Conservation (phyloP, 352 stramenopile species). For the Pythium periplocum region DNA sequence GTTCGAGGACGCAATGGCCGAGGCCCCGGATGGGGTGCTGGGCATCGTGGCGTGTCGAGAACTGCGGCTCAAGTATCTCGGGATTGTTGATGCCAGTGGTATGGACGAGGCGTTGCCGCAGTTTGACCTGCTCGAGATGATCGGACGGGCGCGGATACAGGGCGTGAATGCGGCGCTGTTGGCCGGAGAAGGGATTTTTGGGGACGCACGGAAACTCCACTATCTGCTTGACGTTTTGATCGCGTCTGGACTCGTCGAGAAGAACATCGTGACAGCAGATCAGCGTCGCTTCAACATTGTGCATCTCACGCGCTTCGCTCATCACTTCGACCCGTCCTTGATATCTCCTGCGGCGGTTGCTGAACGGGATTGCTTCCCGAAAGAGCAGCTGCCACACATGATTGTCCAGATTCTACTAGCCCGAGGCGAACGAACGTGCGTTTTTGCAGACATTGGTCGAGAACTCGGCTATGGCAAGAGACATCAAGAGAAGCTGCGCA, state of each 20-base stretch:
- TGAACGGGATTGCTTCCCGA: constrained; percentile 51
- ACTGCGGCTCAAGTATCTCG: constrained; percentile 63
- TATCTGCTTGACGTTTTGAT: constrained; percentile 82
- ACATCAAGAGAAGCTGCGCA: constrained; percentile 75
- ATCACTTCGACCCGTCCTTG: constrained; percentile 66
- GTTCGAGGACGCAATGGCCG: constrained; percentile 55
- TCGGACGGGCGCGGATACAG: constrained; percentile 47
- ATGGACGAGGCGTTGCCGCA: constrained; percentile 63
- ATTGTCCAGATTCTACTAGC: constrained; percentile 64
- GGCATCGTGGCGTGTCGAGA: constrained; percentile 66
- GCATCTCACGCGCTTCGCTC: constrained; percentile 60
- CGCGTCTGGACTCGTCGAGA: constrained; percentile 46
- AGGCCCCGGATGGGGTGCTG: constrained; percentile 41
- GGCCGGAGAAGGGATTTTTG: constrained; percentile 50
- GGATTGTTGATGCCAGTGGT: constrained; percentile 39
- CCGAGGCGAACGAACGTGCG: constrained; percentile 60
- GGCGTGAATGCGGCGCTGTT: constrained; percentile 62
- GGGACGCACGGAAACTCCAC: constrained; percentile 69
- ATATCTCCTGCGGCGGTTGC: constrained; percentile 46
- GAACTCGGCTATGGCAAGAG: constrained; percentile 73
- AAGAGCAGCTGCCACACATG: constrained; percentile 45
- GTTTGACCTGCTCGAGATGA: constrained; percentile 77
- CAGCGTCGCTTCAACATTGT: constrained; percentile 78
- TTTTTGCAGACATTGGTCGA: constrained; percentile 84
- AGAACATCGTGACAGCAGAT: constrained; percentile 72